Evolutionary conservation across 306 rosid species (phyloP), one percentile per base, ranked within the genome.

Genomic region (Citrullus amarus): DNA sequence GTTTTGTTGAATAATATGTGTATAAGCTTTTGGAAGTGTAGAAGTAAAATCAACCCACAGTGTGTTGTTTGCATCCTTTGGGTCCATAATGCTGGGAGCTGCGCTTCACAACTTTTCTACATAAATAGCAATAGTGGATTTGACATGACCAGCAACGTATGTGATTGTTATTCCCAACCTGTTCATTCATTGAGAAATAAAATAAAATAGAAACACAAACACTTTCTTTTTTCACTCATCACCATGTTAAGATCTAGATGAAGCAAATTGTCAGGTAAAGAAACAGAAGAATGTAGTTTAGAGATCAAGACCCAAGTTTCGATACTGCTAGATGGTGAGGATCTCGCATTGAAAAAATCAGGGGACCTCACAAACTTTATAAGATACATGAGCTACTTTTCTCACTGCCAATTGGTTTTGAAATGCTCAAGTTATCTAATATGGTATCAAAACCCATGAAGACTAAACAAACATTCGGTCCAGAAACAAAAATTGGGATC

Each of bases 101-200:
- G 18, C 94, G 97, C 86, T 79, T 87, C n/a, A 92, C 95, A 28
- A 69, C 63, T 84, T 83, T 69, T 56, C 85, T 89, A 89, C 98
- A 92, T 16, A 91, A 71, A 81, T 90, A 90, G 90, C 98, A 94
- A 80, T 88, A 89, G 82, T 94, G 94, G 81, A 68, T 75, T 85
- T 89, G 97, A 80, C 97, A 94, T 9, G 97, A 86, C 97, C 96
- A 87, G 88, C 98, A 94, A 59, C 87, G 86, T 68, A 92, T 79
- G 82, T 92, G 97, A 80, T 94, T 94, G 80, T 92, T 92, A 82
- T 94, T 92, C 76, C 89, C 93, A 74, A 92, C 78, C 97, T 94
- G 96, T 80, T 60, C 77, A 79, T 58, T 58, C 62, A 79, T 81
- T 39, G 5, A 11, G 41, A 63, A 36, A 58, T 3, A 11, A 25